These are phyloP conservation scores for Teratosphaeria destructans DNA, from an alignment of 2,329 filamentous ascomycete genomes.

Conservation along the genomic window DNA sequence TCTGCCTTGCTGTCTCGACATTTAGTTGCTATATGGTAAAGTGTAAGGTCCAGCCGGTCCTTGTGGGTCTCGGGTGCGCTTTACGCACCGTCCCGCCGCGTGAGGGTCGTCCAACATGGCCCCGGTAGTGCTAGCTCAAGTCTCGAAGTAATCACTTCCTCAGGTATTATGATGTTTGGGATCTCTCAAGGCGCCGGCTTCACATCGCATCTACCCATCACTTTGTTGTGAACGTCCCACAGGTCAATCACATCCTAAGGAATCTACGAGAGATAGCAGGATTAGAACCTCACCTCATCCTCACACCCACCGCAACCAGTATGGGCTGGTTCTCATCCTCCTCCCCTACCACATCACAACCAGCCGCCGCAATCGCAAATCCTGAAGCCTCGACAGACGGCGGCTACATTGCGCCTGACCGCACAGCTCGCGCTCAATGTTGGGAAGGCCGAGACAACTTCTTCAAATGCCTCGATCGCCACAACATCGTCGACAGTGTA, in stretches of 20 bases:
- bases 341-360: constrained; percentile 10
- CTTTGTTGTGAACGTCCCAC: too few relatives aligned
- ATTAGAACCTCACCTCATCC: neutral
- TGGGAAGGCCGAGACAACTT: constrained; percentile 84
- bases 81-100: neutral
- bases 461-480: constrained; percentile 75
- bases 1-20: neutral
- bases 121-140: too few relatives aligned
- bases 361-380: constrained; percentile 13
- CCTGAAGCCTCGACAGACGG: constrained; percentile 38
- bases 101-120: neutral
- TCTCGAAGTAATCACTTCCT: neutral
- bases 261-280: neutral
- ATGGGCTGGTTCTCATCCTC: constrained; percentile 29
- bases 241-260: too few relatives aligned
- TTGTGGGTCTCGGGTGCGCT: neutral
- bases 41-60: neutral
- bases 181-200: neutral
- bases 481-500: constrained; percentile 69
- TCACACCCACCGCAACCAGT: neutral
- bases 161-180: neutral
- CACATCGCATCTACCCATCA: neutral
- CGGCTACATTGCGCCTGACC: constrained; percentile 70
- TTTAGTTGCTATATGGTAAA: neutral
- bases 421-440: constrained; percentile 70